Base-by-base conservation (phyloP, 2,329 filamentous ascomycete species). In the Fusarium xyrophilum region DNA sequence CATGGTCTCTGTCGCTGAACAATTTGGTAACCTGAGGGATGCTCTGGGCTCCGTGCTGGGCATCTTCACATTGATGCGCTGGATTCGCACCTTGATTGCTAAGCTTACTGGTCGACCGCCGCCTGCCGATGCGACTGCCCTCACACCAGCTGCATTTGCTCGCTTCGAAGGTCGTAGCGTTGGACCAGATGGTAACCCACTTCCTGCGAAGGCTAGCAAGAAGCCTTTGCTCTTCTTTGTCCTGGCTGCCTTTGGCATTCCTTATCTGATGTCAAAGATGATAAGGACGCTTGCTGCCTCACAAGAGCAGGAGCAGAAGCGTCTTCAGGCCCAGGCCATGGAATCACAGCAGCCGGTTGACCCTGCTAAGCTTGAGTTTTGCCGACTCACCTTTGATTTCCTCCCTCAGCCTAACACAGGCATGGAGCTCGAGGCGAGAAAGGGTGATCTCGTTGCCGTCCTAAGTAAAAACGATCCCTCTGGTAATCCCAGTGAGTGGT, bases 191-290 rank as follows among this genome's bases (percentile, higher is more conserved):
- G 93, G 92, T 70, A 85, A 88, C 4, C 84, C 90, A 1, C 84
- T 82, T 14, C 84, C 88, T 21, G 82, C 92, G 7, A 90, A 89
- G 73, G 94, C 95, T 21, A 97, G 93, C 76, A 93, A 92, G 78
- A 99, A 98, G 79, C 96, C 96, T 1, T 93, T 99, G 74, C 86
- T 99, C 76, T 95, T 99, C 84, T 99, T 99, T 84, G 84, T 97
- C 64, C 84, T 96, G 43, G 95, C 96, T 21, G 94, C 97, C 8
- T 97, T 99, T 75, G 96, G 96, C 55, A 86, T 99, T 17, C 96
- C 96, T 9, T 99, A 97, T 78, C 85, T 99, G 50, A 97, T 99
- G 94, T 91, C 92, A 80, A 99, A 97, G 82, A 88, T 97, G 72
- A 98, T 99, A 78, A 90, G 89, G 76, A 86, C 92, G 2, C 85